These are phyloP conservation scores for Colletotrichum sp. DNA, from an alignment of 2,329 filamentous ascomycete species.

Conservation along the genomic window DNA sequence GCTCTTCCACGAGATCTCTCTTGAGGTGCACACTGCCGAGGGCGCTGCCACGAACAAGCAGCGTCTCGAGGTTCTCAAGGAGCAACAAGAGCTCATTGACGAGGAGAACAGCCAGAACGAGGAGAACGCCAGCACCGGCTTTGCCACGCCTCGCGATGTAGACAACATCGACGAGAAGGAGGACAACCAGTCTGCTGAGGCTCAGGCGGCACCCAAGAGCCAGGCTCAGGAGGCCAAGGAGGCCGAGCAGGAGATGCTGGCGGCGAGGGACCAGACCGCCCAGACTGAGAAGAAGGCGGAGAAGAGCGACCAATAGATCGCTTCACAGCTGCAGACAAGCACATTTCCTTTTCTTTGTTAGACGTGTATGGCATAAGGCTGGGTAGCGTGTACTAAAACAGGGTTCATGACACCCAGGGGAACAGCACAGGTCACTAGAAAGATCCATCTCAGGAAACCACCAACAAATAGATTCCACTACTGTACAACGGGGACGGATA, in stretches of 20 bases:
- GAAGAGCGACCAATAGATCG: conserved; percentile 42
- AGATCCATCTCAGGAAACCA: conserved; percentile 21
- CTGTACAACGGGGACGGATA: conserved; percentile 10
- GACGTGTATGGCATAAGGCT: conserved; percentile 23
- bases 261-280: conserved; percentile 27
- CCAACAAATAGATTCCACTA: conserved; percentile 20
- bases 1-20: conserved; percentile 98
- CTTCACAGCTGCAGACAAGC: conserved; percentile 25
- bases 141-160: conserved; percentile 79
- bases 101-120: conserved; percentile 95
- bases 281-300: conserved; percentile 35
- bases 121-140: conserved; percentile 76
- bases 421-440: conserved; percentile 22
- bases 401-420: conserved; percentile 17
- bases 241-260: conserved; percentile 44
- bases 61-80: conserved; percentile 95
- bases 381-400: conserved; percentile 24
- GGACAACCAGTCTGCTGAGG: conserved; percentile 61
- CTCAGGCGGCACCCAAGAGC: conserved; percentile 39
- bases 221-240: conserved; percentile 40
- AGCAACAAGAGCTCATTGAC: conserved; percentile 97
- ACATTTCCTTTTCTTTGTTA: conserved; percentile 20
- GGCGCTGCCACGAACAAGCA: conserved; percentile 99
- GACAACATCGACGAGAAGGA: conserved; percentile 97
- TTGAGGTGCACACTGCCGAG: conserved; percentile 96